Base-by-base conservation (phyloP, 495 filamentous ascomycete species). In the Xylaria scruposa region DNA sequence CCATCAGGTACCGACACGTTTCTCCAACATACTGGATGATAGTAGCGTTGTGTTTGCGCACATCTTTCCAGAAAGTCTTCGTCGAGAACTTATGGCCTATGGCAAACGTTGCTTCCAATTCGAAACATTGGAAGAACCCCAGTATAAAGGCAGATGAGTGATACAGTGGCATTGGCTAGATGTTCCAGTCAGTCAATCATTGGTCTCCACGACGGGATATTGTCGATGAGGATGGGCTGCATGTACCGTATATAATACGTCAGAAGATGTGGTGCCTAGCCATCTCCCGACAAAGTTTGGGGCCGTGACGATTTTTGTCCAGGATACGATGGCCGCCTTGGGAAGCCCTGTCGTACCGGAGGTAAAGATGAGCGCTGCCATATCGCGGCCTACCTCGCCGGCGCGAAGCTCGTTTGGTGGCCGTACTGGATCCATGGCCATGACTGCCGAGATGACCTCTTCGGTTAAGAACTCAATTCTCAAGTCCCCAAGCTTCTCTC, bases 11-110 rank as follows among this genome's bases (percentile, higher is more conserved):
- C 2, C 96, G 91, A 71, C 94, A 93, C 0, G 93, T 97, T 78
- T 99, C 96, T 44, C 96, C 96, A 12, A 99, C 95, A 74, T 99
- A 99, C 76, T 98, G 96, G 72, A 98, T 91, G 26, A 93, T 84
- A 0, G 93, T 97, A 36, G 95, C 91, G 29, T 92, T 79, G 46
- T 88, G 88, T 33, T 88, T 85, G 10, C 92, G 89, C 29, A 91
- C 91, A 67, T 97, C 93, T 36, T 88, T 85, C 91, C 93, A 97
- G 82, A 97, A 98, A 1, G 85, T 92, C 44, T 86, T 87, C 4
- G 90, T 93, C 15, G 91, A 93, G 83, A 99, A 99, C 73, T 91
- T 91, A 74, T 89, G 92, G 46, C 92, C 91, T 12, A 98, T 76
- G 70, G 91, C 85, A 38, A 97, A 80, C 3, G 95, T 92, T 26